Percentiles rank a stretch among this genome's conserved stretches.
These are phyloP conservation scores for Globisporangium heterothallicum DNA, from an alignment of 352 stramenopile genomes.

Conservation along the genomic window DNA sequence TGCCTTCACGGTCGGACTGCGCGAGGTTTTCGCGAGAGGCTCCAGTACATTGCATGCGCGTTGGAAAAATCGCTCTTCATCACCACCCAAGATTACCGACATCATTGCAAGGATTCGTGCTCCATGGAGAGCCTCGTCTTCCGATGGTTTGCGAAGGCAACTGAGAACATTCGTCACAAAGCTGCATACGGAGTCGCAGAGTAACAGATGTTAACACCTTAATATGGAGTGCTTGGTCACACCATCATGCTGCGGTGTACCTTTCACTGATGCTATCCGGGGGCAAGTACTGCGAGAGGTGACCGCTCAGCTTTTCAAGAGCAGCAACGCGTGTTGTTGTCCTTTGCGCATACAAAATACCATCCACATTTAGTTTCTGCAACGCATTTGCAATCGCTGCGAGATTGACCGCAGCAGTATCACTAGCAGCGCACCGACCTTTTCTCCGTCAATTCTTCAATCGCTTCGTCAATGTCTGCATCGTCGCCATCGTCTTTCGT, in stretches of 20 bases:
- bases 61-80: slow-evolving; percentile 78
- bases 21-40: slow-evolving; percentile 60
- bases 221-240: no score
- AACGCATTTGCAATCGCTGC: no score
- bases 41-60: slow-evolving; percentile 63
- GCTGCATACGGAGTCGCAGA: slow-evolving; percentile 19
- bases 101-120: slow-evolving; percentile 70
- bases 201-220: not conserved
- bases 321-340: slow-evolving; percentile 68
- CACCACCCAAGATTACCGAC: slow-evolving; percentile 63
- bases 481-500: slow-evolving; percentile 57
- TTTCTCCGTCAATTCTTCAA: slow-evolving; percentile 78
- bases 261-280: slow-evolving; percentile 66
- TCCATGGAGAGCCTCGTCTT: slow-evolving; percentile 59
- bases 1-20: slow-evolving; percentile 56
- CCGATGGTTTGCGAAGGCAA: slow-evolving; percentile 64
- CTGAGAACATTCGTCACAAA: slow-evolving; percentile 67
- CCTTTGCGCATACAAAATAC: slow-evolving; percentile 21
- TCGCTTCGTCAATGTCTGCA: slow-evolving; percentile 58
- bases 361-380: not conserved
- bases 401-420: not conserved
- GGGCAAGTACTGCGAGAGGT: slow-evolving; percentile 65
- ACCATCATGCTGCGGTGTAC: no score
- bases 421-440: no score
- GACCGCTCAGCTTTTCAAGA: slow-evolving; percentile 52